A percentile compares a stretch with the other conserved stretches of the same genome.
These are phyloP conservation scores for Quercus phellos DNA, from an alignment of 331 rosid species.

Conservation along the genomic window DNA sequence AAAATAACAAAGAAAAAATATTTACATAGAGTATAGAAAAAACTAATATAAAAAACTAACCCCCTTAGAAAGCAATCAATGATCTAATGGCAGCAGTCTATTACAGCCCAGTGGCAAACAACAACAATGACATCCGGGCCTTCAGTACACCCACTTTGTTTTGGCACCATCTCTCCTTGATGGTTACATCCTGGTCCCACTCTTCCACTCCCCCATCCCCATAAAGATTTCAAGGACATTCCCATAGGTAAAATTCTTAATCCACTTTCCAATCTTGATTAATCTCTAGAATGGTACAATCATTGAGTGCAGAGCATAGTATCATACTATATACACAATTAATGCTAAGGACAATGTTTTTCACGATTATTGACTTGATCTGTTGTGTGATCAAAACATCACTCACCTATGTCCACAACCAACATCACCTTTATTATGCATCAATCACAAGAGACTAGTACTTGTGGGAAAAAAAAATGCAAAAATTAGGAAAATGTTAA, in stretches of 20 bases:
- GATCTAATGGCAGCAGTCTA: conserved; percentile 3
- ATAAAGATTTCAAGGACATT: conserved; percentile 19
- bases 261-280: background rate
- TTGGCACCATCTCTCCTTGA: background rate
- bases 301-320: background rate
- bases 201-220: conserved; percentile 2
- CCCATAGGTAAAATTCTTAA: background rate
- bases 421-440: no score
- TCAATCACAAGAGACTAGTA: no score
- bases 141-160: background rate
- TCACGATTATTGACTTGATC: no score
- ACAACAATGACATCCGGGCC: background rate
- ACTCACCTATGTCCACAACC: no score
- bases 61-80: background rate
- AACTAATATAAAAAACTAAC: no score
- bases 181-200: no score
- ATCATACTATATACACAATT: background rate
- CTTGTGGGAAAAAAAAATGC: no score
- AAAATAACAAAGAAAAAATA: no score
- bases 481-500: no score
- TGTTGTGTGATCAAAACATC: no score
- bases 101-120: conserved; percentile 18
- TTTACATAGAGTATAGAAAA: no score
- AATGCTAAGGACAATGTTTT: no score
- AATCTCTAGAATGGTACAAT: background rate